A percentile compares a stretch with the other conserved stretches of the same genome.
These are phyloP conservation scores for Aspergillus tamarii DNA, from an alignment of 2,329 filamentous ascomycete genomes.

Conservation along the genomic window DNA sequence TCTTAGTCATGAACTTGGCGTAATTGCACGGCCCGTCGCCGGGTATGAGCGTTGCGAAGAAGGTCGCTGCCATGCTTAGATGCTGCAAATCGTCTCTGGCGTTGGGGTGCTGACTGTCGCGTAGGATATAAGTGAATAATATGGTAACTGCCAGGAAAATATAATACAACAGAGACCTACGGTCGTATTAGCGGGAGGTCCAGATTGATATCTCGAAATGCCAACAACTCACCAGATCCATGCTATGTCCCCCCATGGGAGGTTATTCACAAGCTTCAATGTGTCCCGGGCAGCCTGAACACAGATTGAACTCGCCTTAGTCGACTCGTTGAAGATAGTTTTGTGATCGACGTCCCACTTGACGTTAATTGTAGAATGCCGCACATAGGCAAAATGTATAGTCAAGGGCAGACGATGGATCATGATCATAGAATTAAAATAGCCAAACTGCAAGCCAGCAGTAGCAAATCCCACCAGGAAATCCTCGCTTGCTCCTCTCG, in stretches of 20 bases:
- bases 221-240: conserved; percentile 78
- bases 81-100: conserved; percentile 82
- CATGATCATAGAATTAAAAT: conserved; percentile 94
- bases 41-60: conserved; percentile 80
- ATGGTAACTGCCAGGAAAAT: conserved; percentile 90
- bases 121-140: conserved; percentile 87
- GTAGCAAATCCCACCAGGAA: conserved; percentile 87
- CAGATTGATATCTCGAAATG: neutral
- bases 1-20: conserved; percentile 85
- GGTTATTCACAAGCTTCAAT: conserved; percentile 87
- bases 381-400: conserved; percentile 86
- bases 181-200: conserved; percentile 8
- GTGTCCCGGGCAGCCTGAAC: conserved; percentile 88
- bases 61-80: conserved; percentile 86
- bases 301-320: conserved; percentile 83
- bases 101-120: conserved; percentile 81
- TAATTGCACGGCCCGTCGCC: conserved; percentile 78
- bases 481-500: conserved; percentile 84
- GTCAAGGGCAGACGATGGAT: conserved; percentile 96
- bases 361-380: conserved; percentile 72
- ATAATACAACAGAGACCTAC: conserved; percentile 84
- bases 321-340: conserved; percentile 83
- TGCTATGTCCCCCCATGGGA: conserved; percentile 88
- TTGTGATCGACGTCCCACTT: conserved; percentile 39
- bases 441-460: conserved; percentile 87